Conservation (phyloP, 331 rosid genomes). For the Telfairia occidentalis region DNA sequence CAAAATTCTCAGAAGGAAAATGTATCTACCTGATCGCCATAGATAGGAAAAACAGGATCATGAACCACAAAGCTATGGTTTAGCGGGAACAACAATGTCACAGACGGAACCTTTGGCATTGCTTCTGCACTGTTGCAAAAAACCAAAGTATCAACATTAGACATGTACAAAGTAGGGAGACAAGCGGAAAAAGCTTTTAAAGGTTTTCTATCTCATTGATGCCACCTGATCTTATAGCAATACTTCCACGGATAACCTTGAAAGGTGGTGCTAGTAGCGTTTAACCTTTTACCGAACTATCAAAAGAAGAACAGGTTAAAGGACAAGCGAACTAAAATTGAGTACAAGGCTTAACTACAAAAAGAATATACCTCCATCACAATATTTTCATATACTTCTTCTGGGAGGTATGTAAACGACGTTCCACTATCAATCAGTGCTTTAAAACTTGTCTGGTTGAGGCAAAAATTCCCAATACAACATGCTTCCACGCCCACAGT, state of each 20-base stretch:
- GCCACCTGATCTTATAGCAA: constrained; percentile 64
- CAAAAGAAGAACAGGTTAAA: constrained; percentile 16
- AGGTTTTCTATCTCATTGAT: constrained; percentile 3
- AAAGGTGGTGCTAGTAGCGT: constrained; percentile 45
- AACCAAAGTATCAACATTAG: not conserved
- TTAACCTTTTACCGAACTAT: constrained; percentile 64
- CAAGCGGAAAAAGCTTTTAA: not conserved
- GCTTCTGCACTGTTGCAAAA: constrained; percentile 40
- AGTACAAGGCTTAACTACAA: constrained; percentile 5
- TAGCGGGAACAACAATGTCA: constrained; percentile 51
- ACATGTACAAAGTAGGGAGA: not conserved
- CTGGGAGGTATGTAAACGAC: constrained; percentile 82
- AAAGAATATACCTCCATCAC: constrained; percentile 48
- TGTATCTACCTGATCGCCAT: constrained; percentile 43
- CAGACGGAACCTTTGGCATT: constrained; percentile 52
- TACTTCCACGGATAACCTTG: constrained; percentile 71
- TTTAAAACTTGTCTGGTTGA: constrained; percentile 49
- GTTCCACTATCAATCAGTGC: constrained; percentile 84
- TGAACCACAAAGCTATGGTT: constrained; percentile 70
- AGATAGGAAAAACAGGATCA: constrained; percentile 41
- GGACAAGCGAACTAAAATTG: constrained; percentile 16
- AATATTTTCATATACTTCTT: constrained; percentile 47
- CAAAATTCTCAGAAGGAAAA: constrained; percentile 5
- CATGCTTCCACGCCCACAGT: constrained; percentile 61
- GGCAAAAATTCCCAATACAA: constrained; percentile 59